These are phyloP conservation scores for Purpureocillium takamizusanense DNA, from an alignment of 2,329 filamentous ascomycete species.

Conservation along the genomic window DNA sequence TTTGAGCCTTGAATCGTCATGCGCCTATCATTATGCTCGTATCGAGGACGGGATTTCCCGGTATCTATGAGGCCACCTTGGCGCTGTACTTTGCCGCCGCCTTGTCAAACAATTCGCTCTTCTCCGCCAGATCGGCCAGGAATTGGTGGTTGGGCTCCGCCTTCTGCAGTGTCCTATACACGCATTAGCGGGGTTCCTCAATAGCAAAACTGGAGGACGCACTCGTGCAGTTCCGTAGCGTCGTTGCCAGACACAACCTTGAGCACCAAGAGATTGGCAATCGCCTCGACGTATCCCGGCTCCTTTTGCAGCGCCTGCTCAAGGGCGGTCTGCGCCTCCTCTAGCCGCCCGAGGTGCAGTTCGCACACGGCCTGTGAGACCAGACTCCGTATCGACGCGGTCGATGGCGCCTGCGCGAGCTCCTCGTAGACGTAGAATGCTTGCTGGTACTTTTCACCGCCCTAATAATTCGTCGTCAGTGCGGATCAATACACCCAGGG, in stretches of 20 bases:
- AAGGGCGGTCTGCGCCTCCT: slow-evolving; percentile 82
- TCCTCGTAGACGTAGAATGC: slow-evolving; percentile 98
- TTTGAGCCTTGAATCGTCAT: slow-evolving; percentile 6
- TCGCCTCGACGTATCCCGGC: slow-evolving; percentile 59
- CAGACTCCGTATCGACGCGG: slow-evolving; percentile 65
- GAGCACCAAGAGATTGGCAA: slow-evolving; percentile 78
- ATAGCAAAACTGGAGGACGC: slow-evolving; percentile 20
- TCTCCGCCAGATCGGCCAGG: slow-evolving; percentile 68
- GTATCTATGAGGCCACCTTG: slow-evolving; percentile 54
- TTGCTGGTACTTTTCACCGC: slow-evolving; percentile 91
- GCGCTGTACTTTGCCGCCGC: slow-evolving; percentile 80
- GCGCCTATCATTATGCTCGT: slow-evolving; percentile 21
- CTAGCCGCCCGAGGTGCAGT: slow-evolving; percentile 77
- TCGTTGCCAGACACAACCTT: slow-evolving; percentile 70
- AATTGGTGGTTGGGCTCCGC: slow-evolving; percentile 60
- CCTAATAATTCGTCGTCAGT: slow-evolving; percentile 40
- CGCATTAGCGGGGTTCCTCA: slow-evolving; percentile 13
- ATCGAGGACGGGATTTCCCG: slow-evolving; percentile 7
- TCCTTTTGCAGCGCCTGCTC: slow-evolving; percentile 72
- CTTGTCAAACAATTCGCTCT: slow-evolving; percentile 79
- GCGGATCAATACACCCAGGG: not conserved
- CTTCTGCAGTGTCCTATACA: slow-evolving; percentile 42
- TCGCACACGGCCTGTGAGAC: slow-evolving; percentile 87
- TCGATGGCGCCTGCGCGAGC: slow-evolving; percentile 77
- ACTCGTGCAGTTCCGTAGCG: slow-evolving; percentile 51